Base-by-base conservation (phyloP, 768 basidiomycete genomes). In the Macrocybe gigantea region DNA sequence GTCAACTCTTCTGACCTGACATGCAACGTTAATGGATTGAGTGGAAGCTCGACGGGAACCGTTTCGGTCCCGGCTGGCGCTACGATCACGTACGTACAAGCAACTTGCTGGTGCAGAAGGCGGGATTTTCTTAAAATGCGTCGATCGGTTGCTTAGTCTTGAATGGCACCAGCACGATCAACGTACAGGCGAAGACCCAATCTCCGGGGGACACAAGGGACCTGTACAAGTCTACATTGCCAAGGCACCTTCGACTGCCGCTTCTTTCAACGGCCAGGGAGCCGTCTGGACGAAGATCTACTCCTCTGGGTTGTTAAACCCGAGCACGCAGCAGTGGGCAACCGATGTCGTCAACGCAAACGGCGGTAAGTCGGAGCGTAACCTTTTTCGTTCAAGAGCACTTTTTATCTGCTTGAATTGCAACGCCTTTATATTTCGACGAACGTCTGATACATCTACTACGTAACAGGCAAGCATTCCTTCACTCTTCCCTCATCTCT, bases 101-200 rank as follows among this genome's bases (percentile, higher is more conserved):
- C 22, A 2, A 22, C 22, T 22, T 22, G 22, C 22, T 22, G 22
- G 22, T 22, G 22, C 22, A 22, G 22, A 22, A 22, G 22, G 22
- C 22, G 22, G 13, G 10, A 7, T 13, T 43, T 52, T 31, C 30
- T 2, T 12, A 14, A 10, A 15, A 11, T 11, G 38, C 45, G 22
- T 6, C 29, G 34, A 10, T 42, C n/a, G 7, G 52, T 41, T 47
- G 10, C 6, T 34, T 42, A 70, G 66, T n/a, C 69, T 77, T 41
- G 75, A 77, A 55, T 77, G 75, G 76, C 76, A 78, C 56, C 75
- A 77, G 51, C 75, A 76, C 50, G 74, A 60, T 6, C 71, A 74
- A 50, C 70, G 76, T 15, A 75, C 74, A 2, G 74, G 75, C 40
- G 75, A 78, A 54, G 74, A 75, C 53, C 63, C 74, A 12, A 74